A percentile compares a stretch with the other conserved stretches of the same genome.
Conservation (phyloP, 2,329 filamentous ascomycete species). For the Geosmithia flava region DNA sequence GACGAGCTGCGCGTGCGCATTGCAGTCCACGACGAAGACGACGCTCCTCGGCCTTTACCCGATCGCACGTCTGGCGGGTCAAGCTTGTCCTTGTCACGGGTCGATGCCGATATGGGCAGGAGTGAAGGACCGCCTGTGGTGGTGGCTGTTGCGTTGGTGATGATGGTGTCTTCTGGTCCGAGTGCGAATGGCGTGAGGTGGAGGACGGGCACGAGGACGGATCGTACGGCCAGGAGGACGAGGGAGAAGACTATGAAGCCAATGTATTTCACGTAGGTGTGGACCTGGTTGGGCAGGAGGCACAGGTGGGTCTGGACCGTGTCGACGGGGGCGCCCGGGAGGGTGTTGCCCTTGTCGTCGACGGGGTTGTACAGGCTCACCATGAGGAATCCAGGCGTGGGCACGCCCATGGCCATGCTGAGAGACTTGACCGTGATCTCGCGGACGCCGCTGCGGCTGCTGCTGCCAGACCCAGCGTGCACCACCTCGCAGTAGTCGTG, state of each 20-base stretch:
- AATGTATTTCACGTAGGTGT: constrained; percentile 71
- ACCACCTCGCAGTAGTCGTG: constrained; percentile 93
- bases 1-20: constrained; percentile 26
- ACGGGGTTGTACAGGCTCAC: constrained; percentile 89
- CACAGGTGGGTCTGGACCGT: constrained; percentile 87
- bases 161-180: constrained; percentile 23
- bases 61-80: constrained; percentile 22
- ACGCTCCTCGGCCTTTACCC: neutral
- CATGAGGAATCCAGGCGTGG: constrained; percentile 76
- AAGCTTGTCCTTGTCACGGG: constrained; percentile 38
- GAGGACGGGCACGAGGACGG: constrained; percentile 43
- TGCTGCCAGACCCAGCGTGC: constrained; percentile 47
- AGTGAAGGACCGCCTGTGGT: neutral
- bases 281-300: constrained; percentile 76
- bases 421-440: constrained; percentile 96
- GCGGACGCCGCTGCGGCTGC: constrained; percentile 40
- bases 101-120: neutral
- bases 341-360: constrained; percentile 41
- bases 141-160: too few relatives aligned
- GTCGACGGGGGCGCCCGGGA: constrained; percentile 25
- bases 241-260: constrained; percentile 44
- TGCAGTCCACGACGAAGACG: constrained; percentile 17
- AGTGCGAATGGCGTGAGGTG: constrained; percentile 41
- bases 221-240: constrained; percentile 36
- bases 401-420: constrained; percentile 93